Evolutionary conservation across 768 basidiomycete genomes (phyloP).

Genomic region (Vishniacozyma victoriae): DNA sequence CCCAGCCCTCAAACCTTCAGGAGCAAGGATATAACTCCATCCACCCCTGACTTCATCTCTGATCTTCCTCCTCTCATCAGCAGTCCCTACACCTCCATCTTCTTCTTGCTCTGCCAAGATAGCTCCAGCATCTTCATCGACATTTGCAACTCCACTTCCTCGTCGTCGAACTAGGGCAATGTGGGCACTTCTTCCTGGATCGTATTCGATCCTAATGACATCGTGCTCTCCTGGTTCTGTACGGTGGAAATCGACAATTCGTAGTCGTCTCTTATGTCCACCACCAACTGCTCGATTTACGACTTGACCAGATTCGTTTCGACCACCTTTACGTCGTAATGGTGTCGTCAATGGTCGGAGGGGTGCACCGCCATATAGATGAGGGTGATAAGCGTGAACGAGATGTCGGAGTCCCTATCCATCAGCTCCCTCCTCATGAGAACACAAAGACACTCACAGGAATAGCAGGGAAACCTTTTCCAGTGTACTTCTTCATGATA

Average conservation of each 20-base stretch:
- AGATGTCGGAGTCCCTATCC: conserved; percentile 67
- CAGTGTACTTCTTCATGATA: conserved; percentile 36
- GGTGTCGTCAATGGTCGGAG: conserved; percentile 74
- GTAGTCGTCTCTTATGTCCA: conserved; percentile 79
- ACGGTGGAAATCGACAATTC: conserved; percentile 78
- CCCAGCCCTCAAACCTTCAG: conserved; percentile 81
- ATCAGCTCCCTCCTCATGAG: not conserved
- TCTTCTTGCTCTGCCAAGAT: conserved; percentile 12
- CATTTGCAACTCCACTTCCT: conserved; percentile 48
- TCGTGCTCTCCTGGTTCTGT: conserved; percentile 73
- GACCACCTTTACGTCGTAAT: conserved; percentile 75
- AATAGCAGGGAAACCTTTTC: conserved; percentile 42
- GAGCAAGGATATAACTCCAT: conserved; percentile 89
- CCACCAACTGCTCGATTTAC: conserved; percentile 86
- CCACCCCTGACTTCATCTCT: conserved; percentile 37
- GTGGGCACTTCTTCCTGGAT: conserved; percentile 87
- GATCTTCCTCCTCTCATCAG: conserved; percentile 4
- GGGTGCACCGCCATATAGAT: conserved; percentile 81
- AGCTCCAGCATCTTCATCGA: conserved; percentile 17
- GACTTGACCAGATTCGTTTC: conserved; percentile 74
- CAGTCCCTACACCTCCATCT: conserved; percentile 1
- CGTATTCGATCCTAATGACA: conserved; percentile 92
- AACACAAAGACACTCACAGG: conserved; percentile 22
- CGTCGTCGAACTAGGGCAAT: conserved; percentile 78
- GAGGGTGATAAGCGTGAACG: conserved; percentile 69